Percentiles rank a stretch among this genome's conserved stretches.
Conservation (phyloP, 345 rosid genomes). For the Lagerstroemia speciosa region DNA sequence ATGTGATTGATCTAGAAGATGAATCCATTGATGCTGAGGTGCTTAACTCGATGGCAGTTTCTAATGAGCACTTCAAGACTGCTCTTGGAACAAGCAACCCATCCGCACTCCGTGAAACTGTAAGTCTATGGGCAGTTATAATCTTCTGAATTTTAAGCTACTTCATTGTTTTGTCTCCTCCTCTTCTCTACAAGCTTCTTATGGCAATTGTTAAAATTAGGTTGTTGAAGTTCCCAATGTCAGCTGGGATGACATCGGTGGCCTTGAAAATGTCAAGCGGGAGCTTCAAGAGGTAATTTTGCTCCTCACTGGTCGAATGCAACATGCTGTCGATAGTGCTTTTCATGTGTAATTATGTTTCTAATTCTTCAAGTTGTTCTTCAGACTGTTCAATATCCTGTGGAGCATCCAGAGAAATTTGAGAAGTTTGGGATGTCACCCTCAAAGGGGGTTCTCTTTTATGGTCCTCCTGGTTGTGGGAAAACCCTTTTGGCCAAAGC, state of each 20-base stretch:
- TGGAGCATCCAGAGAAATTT: slow-evolving; percentile 95
- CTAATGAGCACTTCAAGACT: slow-evolving; percentile 88
- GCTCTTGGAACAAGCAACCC: slow-evolving; percentile 28
- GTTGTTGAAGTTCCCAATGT: slow-evolving; percentile 94
- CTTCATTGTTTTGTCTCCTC: background rate
- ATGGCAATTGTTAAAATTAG: slow-evolving; percentile 18
- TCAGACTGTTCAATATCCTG: slow-evolving; percentile 97
- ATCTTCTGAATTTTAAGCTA: background rate
- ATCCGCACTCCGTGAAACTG: slow-evolving; percentile 19
- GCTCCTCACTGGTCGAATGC: background rate
- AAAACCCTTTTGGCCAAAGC: slow-evolving; percentile 93
- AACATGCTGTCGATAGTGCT: background rate
- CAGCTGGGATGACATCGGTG: slow-evolving; percentile 90
- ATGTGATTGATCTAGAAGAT: slow-evolving; percentile 93
- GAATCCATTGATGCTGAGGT: slow-evolving; percentile 88
- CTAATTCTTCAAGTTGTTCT: background rate
- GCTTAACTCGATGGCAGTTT: slow-evolving; percentile 86
- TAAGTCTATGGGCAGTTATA: background rate
- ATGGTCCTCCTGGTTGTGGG: slow-evolving; percentile 97
- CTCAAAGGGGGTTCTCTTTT: slow-evolving; percentile 90
- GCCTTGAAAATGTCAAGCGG: slow-evolving; percentile 89
- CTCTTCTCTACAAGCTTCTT: background rate
- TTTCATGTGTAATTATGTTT: background rate
- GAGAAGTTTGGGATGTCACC: slow-evolving; percentile 99
- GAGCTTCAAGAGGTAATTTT: slow-evolving; percentile 83